Evolutionary conservation across 768 basidiomycete species (phyloP).

Genomic region (Gelatoporia subvermispora): DNA sequence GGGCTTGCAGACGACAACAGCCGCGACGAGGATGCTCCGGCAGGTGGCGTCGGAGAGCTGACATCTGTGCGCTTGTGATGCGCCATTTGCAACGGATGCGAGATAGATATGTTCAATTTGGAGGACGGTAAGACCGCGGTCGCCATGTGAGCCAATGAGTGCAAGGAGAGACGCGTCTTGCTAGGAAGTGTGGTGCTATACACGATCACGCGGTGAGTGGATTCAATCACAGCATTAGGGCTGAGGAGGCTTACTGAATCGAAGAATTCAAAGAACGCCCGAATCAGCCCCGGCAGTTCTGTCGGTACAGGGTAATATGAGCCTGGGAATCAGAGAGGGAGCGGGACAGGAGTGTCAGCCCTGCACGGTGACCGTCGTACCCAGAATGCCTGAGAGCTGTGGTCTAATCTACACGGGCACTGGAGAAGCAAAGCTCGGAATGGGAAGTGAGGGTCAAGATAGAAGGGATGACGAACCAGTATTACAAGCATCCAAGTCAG

Average conservation of each 20-base stretch:
- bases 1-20: slow-evolving; percentile 26
- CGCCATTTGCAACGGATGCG: slow-evolving; percentile 43
- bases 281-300: neutral
- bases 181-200: too few relatives aligned
- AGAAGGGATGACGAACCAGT: slow-evolving; percentile 12
- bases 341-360: neutral
- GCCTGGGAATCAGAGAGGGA: neutral
- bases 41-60: slow-evolving; percentile 28
- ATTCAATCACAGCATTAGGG: too few relatives aligned
- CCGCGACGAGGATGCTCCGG: slow-evolving; percentile 26
- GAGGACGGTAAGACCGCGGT: slow-evolving; percentile 35
- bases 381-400: slow-evolving; percentile 8
- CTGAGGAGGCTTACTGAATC: too few relatives aligned
- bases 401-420: slow-evolving; percentile 11
- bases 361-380: slow-evolving; percentile 9
- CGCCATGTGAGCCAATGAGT: slow-evolving; percentile 34
- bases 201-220: too few relatives aligned
- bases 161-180: slow-evolving; percentile 3
- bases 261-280: too few relatives aligned
- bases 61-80: slow-evolving; percentile 25
- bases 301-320: neutral
- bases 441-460: slow-evolving; percentile 8
- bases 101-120: slow-evolving; percentile 31
- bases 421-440: slow-evolving; percentile 8
- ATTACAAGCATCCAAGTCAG: slow-evolving; percentile 14